Conservation (phyloP, 139 green algal species). For the Chlorella ohadii region DNA sequence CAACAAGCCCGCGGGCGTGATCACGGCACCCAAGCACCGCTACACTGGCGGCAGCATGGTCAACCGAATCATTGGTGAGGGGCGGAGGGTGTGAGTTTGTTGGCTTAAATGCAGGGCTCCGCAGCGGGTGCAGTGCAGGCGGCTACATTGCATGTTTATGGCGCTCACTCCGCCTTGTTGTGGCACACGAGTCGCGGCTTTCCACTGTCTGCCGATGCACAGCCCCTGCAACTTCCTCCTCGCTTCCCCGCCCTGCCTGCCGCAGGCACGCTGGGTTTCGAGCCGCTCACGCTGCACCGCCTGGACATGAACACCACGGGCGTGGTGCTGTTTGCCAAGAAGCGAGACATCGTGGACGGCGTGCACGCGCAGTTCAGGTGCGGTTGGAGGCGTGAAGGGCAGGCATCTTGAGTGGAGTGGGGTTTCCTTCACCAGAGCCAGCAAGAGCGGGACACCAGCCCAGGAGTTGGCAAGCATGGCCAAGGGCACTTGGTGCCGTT, state of each 20-base stretch:
- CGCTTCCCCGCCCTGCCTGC: not conserved
- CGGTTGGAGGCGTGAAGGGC: not conserved
- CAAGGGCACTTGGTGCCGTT: too few relatives aligned
- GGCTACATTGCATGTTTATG: too few relatives aligned
- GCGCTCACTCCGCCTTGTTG: too few relatives aligned
- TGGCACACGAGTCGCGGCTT: too few relatives aligned
- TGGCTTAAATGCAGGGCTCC: too few relatives aligned
- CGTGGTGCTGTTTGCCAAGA: conserved; percentile 85
- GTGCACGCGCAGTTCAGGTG: conserved; percentile 84
- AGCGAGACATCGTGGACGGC: conserved; percentile 45
- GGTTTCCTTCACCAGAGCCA: too few relatives aligned
- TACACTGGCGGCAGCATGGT: conserved; percentile 79
- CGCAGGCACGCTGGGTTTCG: conserved; percentile 34
- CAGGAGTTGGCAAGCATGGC: too few relatives aligned
- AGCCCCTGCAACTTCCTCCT: not conserved
- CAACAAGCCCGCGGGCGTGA: conserved; percentile 78
- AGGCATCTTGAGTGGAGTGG: too few relatives aligned
- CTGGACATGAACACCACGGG: conserved; percentile 86
- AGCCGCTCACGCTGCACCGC: conserved; percentile 65
- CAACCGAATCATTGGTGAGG: conserved; percentile 70
- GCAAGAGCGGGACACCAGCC: too few relatives aligned
- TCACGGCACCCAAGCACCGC: conserved; percentile 78
- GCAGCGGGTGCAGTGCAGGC: too few relatives aligned
- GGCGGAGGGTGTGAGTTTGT: not conserved
- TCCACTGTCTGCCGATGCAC: too few relatives aligned